phyloP scores from a whole-genome alignment of 495 filamentous ascomycete species.

The Penicillium verhagenii region DNA sequence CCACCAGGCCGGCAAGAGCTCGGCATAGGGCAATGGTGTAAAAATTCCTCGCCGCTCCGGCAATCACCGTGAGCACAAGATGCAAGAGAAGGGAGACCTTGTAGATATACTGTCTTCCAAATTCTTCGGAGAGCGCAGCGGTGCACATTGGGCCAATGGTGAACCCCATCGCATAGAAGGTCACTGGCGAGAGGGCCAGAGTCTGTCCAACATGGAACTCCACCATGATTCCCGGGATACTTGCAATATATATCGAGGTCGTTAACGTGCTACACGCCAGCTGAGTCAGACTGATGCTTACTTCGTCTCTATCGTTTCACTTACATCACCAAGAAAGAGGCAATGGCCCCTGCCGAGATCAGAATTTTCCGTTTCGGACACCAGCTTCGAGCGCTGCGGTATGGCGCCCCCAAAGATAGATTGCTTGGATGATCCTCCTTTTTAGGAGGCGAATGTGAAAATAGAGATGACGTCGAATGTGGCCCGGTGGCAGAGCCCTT shows the following conservation, averaged over 20 bases:
- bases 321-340: slow-evolving; percentile 5
- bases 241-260: slow-evolving; percentile 13
- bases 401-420: no score
- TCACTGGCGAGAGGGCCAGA: slow-evolving; percentile 7
- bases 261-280: slow-evolving; percentile 1
- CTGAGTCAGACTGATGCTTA: not conserved
- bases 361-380: not conserved
- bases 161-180: slow-evolving; percentile 8
- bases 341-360: slow-evolving; percentile 5
- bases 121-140: slow-evolving; percentile 11
- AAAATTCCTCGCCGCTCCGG: slow-evolving; percentile 1
- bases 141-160: slow-evolving; percentile 11
- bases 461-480: no score
- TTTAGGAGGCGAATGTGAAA: no score
- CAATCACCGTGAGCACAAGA: not conserved
- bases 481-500: no score
- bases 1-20: slow-evolving; percentile 2
- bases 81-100: slow-evolving; percentile 5
- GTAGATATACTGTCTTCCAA: slow-evolving; percentile 11
- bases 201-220: slow-evolving; percentile 7
- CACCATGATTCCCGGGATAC: slow-evolving; percentile 10
- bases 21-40: slow-evolving; percentile 2
- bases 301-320: not conserved
- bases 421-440: no score
- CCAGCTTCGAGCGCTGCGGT: slow-evolving; percentile 3